Evolutionary conservation across 768 basidiomycete species (phyloP).

Genomic region (Exidia glandulosa): DNA sequence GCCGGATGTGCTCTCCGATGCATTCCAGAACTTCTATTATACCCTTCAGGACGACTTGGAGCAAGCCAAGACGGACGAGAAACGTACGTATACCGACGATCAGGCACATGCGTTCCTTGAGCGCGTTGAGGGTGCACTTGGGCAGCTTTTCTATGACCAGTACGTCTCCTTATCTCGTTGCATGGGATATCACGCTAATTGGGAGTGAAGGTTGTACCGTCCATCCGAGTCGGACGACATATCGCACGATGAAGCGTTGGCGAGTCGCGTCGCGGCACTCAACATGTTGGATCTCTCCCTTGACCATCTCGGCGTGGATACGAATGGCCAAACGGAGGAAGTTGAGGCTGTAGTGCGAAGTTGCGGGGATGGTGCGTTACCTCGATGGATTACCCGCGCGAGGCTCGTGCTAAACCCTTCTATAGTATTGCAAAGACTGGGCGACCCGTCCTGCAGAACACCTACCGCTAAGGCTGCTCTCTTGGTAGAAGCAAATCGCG

Average conservation of each 20-base stretch:
- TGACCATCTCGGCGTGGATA: constrained; percentile 81
- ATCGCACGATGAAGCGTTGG: constrained; percentile 82
- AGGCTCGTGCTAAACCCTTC: constrained; percentile 12
- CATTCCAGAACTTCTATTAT: constrained; percentile 63
- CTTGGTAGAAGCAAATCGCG: constrained; percentile 74
- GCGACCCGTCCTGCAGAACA: constrained; percentile 33
- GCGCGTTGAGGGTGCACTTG: constrained; percentile 59
- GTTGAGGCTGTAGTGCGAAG: constrained; percentile 54
- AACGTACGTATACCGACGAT: constrained; percentile 24
- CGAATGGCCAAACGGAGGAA: constrained; percentile 36
- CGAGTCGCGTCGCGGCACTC: constrained; percentile 81
- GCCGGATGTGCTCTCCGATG: constrained; percentile 37
- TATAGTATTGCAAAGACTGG: constrained; percentile 43
- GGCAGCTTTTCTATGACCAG: constrained; percentile 77
- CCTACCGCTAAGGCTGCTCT: constrained; percentile 73
- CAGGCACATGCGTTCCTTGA: constrained; percentile 55
- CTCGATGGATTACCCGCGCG: background rate
- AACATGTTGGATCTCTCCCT: constrained; percentile 83
- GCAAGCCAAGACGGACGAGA: constrained; percentile 16
- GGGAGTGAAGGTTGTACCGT: constrained; percentile 66
- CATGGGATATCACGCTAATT: background rate
- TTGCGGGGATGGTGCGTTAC: constrained; percentile 68
- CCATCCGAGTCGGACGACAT: constrained; percentile 66
- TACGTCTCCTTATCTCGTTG: constrained; percentile 18
- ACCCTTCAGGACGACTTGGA: constrained; percentile 53